Conservation (phyloP, 176 grass and related monocot genomes). For the Puya raimondii region DNA sequence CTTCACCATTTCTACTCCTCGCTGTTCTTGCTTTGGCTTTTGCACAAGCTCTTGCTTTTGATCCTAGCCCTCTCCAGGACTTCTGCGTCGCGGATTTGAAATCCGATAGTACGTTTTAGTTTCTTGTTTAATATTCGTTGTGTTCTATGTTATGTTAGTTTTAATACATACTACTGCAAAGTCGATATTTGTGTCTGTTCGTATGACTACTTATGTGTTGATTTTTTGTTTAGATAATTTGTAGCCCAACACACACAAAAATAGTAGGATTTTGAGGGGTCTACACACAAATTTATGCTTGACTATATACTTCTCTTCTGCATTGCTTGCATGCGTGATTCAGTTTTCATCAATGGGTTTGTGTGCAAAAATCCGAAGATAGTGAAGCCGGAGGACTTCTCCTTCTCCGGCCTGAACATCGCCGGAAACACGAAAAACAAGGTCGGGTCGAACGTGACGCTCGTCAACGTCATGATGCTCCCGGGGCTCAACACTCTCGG, state of each 20-base stretch:
- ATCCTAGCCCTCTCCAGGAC: conserved; percentile 40
- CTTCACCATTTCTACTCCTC: background rate
- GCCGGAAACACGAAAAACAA: conserved; percentile 26
- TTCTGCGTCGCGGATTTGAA: conserved; percentile 34
- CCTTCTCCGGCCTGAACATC: conserved; percentile 23
- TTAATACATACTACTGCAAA: too few relatives aligned
- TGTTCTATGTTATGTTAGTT: too few relatives aligned
- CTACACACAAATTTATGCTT: too few relatives aligned
- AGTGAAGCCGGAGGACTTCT: conserved; percentile 41
- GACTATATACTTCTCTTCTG: too few relatives aligned
- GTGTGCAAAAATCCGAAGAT: conserved; percentile 31
- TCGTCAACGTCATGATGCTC: conserved; percentile 23
- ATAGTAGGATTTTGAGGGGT: too few relatives aligned
- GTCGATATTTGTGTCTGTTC: too few relatives aligned
- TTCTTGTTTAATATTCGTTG: background rate
- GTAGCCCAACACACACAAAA: too few relatives aligned
- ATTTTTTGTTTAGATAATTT: too few relatives aligned
- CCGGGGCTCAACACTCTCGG: conserved; percentile 44
- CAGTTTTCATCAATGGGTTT: conserved; percentile 24
- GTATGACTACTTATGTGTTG: too few relatives aligned
- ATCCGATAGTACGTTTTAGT: background rate
- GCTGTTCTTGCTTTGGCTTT: conserved; percentile 14
- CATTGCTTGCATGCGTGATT: background rate
- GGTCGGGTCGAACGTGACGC: conserved; percentile 53
- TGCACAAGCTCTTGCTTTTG: conserved; percentile 8